Evolutionary conservation across 2,329 filamentous ascomycete genomes (phyloP).

Genomic region (Penicillium sp.): DNA sequence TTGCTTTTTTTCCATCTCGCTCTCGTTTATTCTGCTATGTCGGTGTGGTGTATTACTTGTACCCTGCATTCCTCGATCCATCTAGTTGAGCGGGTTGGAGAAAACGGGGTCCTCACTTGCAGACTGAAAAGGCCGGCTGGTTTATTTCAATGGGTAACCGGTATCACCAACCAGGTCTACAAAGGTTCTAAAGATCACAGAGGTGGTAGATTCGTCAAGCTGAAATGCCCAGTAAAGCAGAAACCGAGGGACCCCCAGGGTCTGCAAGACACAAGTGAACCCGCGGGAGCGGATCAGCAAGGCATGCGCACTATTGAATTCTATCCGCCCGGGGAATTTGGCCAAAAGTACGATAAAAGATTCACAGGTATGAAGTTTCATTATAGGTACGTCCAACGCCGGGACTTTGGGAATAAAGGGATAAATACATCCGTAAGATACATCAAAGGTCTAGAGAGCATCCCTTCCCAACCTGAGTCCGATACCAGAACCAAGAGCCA

Average conservation of each 20-base stretch:
- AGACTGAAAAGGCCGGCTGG: not conserved
- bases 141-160: not conserved
- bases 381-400: slow-evolving; percentile 7
- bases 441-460: slow-evolving; percentile 4
- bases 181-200: no score
- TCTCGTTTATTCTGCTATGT: not conserved
- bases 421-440: slow-evolving; percentile 14
- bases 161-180: not conserved
- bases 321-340: not conserved
- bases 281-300: not conserved
- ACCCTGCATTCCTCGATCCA: not conserved
- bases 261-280: not conserved
- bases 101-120: not conserved
- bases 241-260: no score
- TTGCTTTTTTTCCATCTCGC: not conserved
- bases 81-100: not conserved
- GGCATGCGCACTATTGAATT: not conserved
- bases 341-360: not conserved
- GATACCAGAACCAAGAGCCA: not conserved
- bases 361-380: slow-evolving; percentile 3
- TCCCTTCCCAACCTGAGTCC: slow-evolving; percentile 3
- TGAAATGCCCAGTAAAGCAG: not conserved
- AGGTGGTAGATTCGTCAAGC: not conserved
- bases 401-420: slow-evolving; percentile 6
- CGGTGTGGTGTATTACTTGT: not conserved